Base-by-base conservation (phyloP, 805 yeast genomes). In the Starmerella sirachaensis region DNA sequence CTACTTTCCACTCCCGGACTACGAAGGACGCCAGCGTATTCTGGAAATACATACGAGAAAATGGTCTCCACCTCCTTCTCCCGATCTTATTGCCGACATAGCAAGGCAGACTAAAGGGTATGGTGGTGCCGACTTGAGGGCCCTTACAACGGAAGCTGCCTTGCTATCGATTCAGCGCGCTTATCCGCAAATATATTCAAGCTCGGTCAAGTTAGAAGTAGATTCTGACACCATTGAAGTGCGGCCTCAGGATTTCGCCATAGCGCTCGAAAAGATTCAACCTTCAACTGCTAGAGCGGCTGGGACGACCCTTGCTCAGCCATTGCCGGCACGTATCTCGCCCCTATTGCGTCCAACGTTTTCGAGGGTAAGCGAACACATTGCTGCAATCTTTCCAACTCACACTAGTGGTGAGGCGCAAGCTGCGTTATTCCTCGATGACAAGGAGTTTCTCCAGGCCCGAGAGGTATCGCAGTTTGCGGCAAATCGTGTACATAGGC, bases 71-170 rank as follows among this genome's bases (percentile, higher is more conserved):
- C 78, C 81, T 3, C 60, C 82, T 40, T 56, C 72, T 6, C 62
- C 62, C 0, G 60, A 55, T 5, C 80, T 91, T 47, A 50, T 83
- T 8, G 65, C 67, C 5, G 74, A 75, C 38, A 65, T 91, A 24
- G 88, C 96, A 0, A 66, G 66, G 16, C 60, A 83, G 40, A 88
- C 98, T 0, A 88, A 86, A 56, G 98, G 98, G 0, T 91, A 82
- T 54, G 98, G 98, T 32, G 98, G 98, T 63, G 97, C 98, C 2
- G 98, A 91, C 58, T 63, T 91, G 45, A 65, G 95, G 38, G 94
- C 97, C 0, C 63, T 91, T 21, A 85, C 97, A 57, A 88, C 97
- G 0, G 98, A 91, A 56, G 86, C 96, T 21, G 97, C 97, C 0
- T 65, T 91, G 45, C 77, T 79, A 51, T 78, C 94, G 51, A 88